These are phyloP conservation scores for Calocera viscosa DNA, from an alignment of 768 basidiomycete species.

Conservation along the genomic window DNA sequence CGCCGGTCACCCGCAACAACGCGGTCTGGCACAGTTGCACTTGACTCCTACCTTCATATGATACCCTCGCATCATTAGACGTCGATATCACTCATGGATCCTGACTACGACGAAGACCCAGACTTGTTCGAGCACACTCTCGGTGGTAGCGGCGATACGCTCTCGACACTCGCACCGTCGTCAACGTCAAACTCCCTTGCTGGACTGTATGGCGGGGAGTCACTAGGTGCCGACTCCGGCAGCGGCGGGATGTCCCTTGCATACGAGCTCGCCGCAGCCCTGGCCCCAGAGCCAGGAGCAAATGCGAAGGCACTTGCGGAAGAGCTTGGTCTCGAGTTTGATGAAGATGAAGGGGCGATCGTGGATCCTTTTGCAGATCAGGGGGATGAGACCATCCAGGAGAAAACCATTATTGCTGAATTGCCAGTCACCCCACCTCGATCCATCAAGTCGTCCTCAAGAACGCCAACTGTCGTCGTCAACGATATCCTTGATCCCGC, in stretches of 20 bases:
- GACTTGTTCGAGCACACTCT: background rate
- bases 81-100: background rate
- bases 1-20: background rate
- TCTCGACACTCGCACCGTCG: background rate
- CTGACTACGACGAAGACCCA: background rate
- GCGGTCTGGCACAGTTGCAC: no score
- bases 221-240: background rate
- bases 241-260: constrained; percentile 36
- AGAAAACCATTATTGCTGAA: background rate
- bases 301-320: constrained; percentile 70
- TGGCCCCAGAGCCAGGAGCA: constrained; percentile 74
- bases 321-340: constrained; percentile 82
- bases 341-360: constrained; percentile 61
- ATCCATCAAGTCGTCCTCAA: background rate
- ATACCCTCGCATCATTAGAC: background rate
- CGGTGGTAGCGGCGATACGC: background rate
- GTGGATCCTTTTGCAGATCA: constrained; percentile 35
- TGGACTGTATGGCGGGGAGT: background rate
- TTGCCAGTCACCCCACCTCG: background rate
- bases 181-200: constrained; percentile 2
- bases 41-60: background rate
- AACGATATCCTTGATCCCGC: background rate
- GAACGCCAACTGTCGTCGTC: background rate
- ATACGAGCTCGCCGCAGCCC: constrained; percentile 73
- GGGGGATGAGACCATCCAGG: background rate